Evolutionary conservation across 352 stramenopile genomes (phyloP).

Genomic region (Globisporangium cystogenes): DNA sequence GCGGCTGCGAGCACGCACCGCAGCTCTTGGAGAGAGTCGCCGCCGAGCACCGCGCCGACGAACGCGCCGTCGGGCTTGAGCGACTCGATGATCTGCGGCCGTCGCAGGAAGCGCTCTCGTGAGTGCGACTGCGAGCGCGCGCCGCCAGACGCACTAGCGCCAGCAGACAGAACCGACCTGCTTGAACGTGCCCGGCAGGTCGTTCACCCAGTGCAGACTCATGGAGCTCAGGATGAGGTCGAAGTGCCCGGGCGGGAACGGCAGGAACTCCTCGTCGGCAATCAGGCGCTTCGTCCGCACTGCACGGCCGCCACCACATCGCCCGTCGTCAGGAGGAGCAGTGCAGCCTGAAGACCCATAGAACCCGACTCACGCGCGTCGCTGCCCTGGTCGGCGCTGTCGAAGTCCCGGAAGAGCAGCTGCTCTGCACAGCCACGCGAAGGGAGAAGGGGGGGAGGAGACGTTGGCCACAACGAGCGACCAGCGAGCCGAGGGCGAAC

Average conservation of each 20-base stretch:
- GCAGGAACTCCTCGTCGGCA: conserved; percentile 92
- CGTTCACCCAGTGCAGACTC: conserved; percentile 97
- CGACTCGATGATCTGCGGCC: conserved; percentile 54
- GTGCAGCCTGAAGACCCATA: too few relatives aligned
- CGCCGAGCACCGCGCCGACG: conserved; percentile 94
- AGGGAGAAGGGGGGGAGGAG: too few relatives aligned
- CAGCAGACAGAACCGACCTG: conserved; percentile 24
- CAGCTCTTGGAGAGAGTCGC: conserved; percentile 94
- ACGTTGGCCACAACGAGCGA: background rate
- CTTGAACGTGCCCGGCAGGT: conserved; percentile 87
- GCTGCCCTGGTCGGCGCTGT: background rate
- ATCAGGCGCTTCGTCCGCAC: conserved; percentile 70
- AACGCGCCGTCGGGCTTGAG: conserved; percentile 97
- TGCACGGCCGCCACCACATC: conserved; percentile 21
- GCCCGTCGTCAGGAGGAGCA: too few relatives aligned
- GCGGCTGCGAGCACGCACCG: conserved; percentile 36
- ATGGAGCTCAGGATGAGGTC: conserved; percentile 95
- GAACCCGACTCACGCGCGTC: conserved; percentile 4
- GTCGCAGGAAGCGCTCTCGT: background rate
- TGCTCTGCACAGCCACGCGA: conserved; percentile 28
- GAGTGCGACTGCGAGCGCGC: background rate
- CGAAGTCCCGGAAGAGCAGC: conserved; percentile 60
- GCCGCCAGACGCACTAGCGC: too few relatives aligned
- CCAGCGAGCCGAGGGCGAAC: background rate
- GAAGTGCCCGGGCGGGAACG: conserved; percentile 94